These are phyloP conservation scores for Nothophoma quercina DNA, from an alignment of 2,329 filamentous ascomycete genomes.

Conservation along the genomic window DNA sequence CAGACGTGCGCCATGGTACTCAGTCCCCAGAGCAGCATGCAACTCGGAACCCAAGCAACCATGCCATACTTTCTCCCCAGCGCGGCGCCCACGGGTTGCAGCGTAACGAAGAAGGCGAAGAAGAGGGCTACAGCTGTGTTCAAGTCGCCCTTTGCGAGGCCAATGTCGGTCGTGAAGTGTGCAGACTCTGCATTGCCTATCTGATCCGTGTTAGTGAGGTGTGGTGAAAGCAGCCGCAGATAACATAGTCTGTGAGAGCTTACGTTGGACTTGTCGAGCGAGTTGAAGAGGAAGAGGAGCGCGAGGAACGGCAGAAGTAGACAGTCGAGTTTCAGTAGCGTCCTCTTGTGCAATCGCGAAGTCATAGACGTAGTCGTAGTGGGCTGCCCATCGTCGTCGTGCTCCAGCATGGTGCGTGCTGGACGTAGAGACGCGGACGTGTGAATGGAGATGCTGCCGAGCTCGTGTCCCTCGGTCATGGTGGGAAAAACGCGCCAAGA, in stretches of 20 bases:
- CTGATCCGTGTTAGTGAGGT: constrained; percentile 18
- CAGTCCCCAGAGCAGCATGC: constrained; percentile 64
- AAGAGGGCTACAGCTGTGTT: constrained; percentile 65
- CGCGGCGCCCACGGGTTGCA: constrained; percentile 65
- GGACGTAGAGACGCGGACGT: not conserved
- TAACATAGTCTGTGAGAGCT: too few relatives aligned
- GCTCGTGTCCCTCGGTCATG: constrained; percentile 14
- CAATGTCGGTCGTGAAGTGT: constrained; percentile 66
- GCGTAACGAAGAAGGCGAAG: constrained; percentile 65
- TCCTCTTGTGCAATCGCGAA: constrained; percentile 41
- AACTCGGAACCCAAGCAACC: constrained; percentile 63
- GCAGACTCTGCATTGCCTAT: constrained; percentile 65
- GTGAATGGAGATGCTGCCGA: constrained; percentile 7
- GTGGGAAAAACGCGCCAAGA: constrained; percentile 2
- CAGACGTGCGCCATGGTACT: constrained; percentile 58
- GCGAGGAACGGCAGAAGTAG: constrained; percentile 61
- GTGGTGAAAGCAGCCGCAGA: too few relatives aligned
- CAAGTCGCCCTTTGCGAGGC: constrained; percentile 59
- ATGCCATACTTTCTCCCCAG: constrained; percentile 65
- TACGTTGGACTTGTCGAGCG: constrained; percentile 60
- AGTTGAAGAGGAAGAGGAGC: constrained; percentile 61
- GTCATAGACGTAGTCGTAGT: constrained; percentile 7
- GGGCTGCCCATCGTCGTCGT: constrained; percentile 6
- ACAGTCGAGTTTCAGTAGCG: constrained; percentile 58
- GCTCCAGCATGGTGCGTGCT: constrained; percentile 8